Percentiles rank a stretch among this genome's conserved stretches.
These are phyloP conservation scores for Solanum clarkiae DNA, from an alignment of 257 asterid genomes.

Conservation along the genomic window DNA sequence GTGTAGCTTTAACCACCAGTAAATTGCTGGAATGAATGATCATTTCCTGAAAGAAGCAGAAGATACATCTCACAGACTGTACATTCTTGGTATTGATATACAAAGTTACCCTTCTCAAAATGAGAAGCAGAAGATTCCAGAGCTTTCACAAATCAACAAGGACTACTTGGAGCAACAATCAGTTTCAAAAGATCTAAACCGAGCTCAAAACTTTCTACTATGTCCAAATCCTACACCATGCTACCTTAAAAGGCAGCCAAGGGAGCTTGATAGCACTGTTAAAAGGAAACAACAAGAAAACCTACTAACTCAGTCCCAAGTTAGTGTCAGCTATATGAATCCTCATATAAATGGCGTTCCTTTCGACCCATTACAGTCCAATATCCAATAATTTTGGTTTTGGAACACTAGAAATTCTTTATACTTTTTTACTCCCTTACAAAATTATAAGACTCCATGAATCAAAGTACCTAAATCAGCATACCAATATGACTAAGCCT, in stretches of 20 bases:
- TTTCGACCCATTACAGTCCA: neutral
- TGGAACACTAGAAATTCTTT: neutral
- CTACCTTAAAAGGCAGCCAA: neutral
- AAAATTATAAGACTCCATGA: neutral
- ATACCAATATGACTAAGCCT: neutral
- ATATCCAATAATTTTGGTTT: neutral
- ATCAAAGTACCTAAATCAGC: neutral
- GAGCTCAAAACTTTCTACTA: neutral
- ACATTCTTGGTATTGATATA: neutral
- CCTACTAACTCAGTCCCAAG: neutral
- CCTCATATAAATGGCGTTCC: neutral
- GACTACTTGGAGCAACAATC: neutral
- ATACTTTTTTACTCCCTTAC: neutral
- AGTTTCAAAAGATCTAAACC: neutral
- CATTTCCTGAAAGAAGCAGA: conserved; percentile 47
- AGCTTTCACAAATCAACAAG: neutral
- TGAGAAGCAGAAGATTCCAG: neutral
- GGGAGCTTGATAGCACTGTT: neutral
- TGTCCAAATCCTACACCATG: neutral
- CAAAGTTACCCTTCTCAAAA: neutral
- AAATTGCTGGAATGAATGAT: conserved; percentile 68
- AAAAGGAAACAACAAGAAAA: neutral
- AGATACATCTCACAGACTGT: neutral
- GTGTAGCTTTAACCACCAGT: conserved; percentile 57
- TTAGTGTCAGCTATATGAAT: neutral